These are phyloP conservation scores for Alternaria solani DNA, from an alignment of 2,329 filamentous ascomycete species.

Conservation along the genomic window DNA sequence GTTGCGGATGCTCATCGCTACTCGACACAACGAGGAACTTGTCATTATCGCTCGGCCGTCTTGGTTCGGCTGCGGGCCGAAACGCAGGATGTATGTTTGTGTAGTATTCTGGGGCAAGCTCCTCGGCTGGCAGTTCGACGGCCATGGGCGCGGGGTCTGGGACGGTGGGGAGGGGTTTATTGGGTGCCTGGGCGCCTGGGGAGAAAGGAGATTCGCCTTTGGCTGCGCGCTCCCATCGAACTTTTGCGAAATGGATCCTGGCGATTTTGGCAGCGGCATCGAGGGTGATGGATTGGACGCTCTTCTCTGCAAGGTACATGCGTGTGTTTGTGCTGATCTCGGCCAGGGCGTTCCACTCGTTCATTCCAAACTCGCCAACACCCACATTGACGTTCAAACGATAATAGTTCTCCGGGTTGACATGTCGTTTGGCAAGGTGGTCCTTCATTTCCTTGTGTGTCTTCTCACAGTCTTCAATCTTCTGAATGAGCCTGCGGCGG, in stretches of 20 bases:
- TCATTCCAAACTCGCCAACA: slow-evolving; percentile 98
- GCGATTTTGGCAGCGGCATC: slow-evolving; percentile 81
- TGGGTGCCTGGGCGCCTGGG: slow-evolving; percentile 36
- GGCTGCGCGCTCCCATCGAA: slow-evolving; percentile 66
- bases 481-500: slow-evolving; percentile 79
- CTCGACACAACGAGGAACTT: slow-evolving; percentile 65
- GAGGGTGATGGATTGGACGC: slow-evolving; percentile 79
- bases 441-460: slow-evolving; percentile 90
- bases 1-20: slow-evolving; percentile 64
- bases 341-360: slow-evolving; percentile 92
- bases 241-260: slow-evolving; percentile 80
- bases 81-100: slow-evolving; percentile 31
- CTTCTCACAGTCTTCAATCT: slow-evolving; percentile 94
- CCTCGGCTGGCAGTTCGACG: slow-evolving; percentile 68
- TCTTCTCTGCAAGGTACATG: slow-evolving; percentile 77
- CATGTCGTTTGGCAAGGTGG: slow-evolving; percentile 76
- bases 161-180: slow-evolving; percentile 45
- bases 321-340: slow-evolving; percentile 94
- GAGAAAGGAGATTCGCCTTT: slow-evolving; percentile 38
- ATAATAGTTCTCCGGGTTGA: slow-evolving; percentile 91
- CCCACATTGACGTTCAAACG: slow-evolving; percentile 96
- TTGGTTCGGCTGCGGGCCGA: slow-evolving; percentile 47
- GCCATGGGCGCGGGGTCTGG: slow-evolving; percentile 57
- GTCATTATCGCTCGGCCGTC: slow-evolving; percentile 51
- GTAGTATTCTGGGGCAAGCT: slow-evolving; percentile 52